Conservation (phyloP, 1,284 basidiomycete species). For the Papiliotrema terrestris region DNA sequence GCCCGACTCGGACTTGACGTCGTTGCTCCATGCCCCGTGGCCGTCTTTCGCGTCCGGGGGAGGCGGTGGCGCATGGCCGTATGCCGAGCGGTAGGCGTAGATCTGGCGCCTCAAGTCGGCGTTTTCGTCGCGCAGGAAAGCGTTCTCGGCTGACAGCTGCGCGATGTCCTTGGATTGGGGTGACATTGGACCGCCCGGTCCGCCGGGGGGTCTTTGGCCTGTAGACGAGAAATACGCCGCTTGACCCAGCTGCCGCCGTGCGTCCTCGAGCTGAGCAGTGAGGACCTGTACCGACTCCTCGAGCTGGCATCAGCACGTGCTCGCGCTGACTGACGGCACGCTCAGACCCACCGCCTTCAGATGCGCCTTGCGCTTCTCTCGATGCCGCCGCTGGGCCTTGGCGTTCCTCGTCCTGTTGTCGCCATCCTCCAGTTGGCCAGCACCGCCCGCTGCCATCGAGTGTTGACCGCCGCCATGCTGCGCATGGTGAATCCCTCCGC, state of each 20-base stretch:
- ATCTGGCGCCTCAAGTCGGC: slow-evolving; percentile 39
- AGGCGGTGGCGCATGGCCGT: slow-evolving; percentile 5
- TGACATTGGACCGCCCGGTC: slow-evolving; percentile 14
- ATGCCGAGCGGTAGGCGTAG: slow-evolving; percentile 22
- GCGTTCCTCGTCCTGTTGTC: slow-evolving; percentile 61
- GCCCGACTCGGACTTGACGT: slow-evolving; percentile 12
- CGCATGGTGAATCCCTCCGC: neutral
- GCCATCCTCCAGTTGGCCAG: slow-evolving; percentile 23
- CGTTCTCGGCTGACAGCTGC: slow-evolving; percentile 36
- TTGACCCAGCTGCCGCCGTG: slow-evolving; percentile 37
- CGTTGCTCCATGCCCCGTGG: neutral
- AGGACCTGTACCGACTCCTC: slow-evolving; percentile 40
- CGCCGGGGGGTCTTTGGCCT: slow-evolving; percentile 10
- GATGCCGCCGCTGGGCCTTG: slow-evolving; percentile 82
- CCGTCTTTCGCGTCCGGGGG: neutral
- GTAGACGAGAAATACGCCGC: slow-evolving; percentile 19
- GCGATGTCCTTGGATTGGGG: slow-evolving; percentile 33
- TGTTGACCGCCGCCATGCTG: neutral
- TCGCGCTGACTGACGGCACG: neutral
- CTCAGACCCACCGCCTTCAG: slow-evolving; percentile 69
- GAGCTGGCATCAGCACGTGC: slow-evolving; percentile 21
- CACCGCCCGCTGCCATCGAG: neutral
- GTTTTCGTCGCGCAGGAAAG: slow-evolving; percentile 43
- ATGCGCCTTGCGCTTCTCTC: slow-evolving; percentile 88
- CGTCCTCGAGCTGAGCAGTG: slow-evolving; percentile 39